Conservation (phyloP, 1,139 yeast species). For the Saccharomyces hybrid region DNA sequence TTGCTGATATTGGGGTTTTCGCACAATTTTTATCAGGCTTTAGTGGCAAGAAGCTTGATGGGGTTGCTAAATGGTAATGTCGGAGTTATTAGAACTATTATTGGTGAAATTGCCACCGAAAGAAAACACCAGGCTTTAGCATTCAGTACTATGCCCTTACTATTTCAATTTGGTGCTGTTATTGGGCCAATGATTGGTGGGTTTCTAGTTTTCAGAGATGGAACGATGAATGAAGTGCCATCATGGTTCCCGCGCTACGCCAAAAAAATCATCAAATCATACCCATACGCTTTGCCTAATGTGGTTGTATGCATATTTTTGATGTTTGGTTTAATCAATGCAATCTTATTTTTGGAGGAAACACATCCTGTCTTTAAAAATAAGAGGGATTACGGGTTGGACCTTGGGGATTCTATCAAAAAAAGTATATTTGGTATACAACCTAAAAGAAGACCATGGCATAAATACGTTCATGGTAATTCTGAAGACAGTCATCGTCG, state of each 20-base stretch:
- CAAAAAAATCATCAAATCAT: conserved; percentile 33
- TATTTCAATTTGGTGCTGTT: conserved; percentile 52
- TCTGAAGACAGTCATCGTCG: conserved; percentile 12
- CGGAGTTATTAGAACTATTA: conserved; percentile 51
- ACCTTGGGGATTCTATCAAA: conserved; percentile 43
- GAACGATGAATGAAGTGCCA: conserved; percentile 16
- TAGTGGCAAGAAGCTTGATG: conserved; percentile 44
- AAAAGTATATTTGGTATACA: conserved; percentile 32
- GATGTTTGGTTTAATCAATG: conserved; percentile 35
- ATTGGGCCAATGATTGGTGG: conserved; percentile 56
- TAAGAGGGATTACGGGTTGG: conserved; percentile 45
- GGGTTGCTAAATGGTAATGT: conserved; percentile 58
- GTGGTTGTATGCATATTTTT: conserved; percentile 44
- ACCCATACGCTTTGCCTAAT: conserved; percentile 58
- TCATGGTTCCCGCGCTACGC: conserved; percentile 14
- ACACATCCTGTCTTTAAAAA: conserved; percentile 42
- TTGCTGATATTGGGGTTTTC: conserved; percentile 49
- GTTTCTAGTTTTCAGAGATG: conserved; percentile 34
- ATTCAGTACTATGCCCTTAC: conserved; percentile 50
- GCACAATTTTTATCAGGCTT: conserved; percentile 43
- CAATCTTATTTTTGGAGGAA: conserved; percentile 54
- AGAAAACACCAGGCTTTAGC: conserved; percentile 55
- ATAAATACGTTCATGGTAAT: neutral
- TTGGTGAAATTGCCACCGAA: conserved; percentile 54
- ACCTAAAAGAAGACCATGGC: conserved; percentile 35